Base-by-base conservation (phyloP, 2,329 filamentous ascomycete genomes). In the Erysiphe pulchra region DNA sequence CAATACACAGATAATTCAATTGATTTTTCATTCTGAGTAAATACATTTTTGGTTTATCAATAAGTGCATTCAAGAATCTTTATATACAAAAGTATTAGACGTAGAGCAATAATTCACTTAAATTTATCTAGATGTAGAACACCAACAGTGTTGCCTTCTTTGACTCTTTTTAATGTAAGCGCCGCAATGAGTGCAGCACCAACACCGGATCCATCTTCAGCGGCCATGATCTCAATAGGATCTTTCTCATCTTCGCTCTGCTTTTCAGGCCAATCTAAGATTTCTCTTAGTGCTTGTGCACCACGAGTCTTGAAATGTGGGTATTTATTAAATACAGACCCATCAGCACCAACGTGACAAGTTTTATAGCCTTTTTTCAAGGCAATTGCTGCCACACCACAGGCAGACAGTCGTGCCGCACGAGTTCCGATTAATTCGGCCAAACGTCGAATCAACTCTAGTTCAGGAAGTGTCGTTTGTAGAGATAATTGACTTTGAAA, bases 301-400 rank as follows among this genome's bases (percentile, higher is more conserved):
- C 87, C 86, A 46, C 90, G 80, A 47, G 77, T 74, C 70, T 94
- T 94, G 73, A 98, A 98, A 65, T 93, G 81, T 12, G 90, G 90
- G 65, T 98, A 98, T 62, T 95, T 95, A 71, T 93, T 94, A 68
- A 98, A 98, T 46, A 98, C 87, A 16, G 83, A 92, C 34, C 90
- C 90, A 59, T 98, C 90, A 45, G 90, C 90, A 55, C 90, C 90
- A 38, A 98, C 90, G 62, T 95, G 90, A 66, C 83, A 92, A 34
- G 73, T 71, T 57, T 80, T 65, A 62, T 86, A 87, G 53, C 74
- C 72, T 73, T 94, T 95, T 77, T 95, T 95, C 66, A 79, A 92
- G 71, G 81, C 85, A 58, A 98, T 94, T 48, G 87, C 90, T 12
- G 87, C 85, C 46, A 98, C 83, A 63, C 90, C 90, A 58, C 90